phyloP scores from a whole-genome alignment of 139 green algal species.

The Tetradesmus obliquus region DNA sequence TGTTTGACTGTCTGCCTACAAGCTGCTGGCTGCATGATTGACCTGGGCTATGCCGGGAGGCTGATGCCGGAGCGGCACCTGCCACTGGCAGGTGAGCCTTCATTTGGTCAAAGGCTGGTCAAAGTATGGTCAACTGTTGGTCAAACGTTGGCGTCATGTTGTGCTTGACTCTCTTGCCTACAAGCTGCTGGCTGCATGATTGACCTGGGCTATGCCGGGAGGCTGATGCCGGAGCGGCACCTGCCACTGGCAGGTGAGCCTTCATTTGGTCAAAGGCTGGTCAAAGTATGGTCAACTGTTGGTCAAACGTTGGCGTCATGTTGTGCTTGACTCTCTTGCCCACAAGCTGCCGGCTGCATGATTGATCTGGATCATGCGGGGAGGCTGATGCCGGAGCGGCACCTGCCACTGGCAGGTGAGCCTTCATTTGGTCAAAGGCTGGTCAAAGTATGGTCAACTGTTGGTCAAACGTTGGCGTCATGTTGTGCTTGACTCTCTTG shows the following conservation, averaged over 20 bases:
- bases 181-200: conserved; percentile 58
- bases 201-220: conserved; percentile 45
- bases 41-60: conserved; percentile 46
- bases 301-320: too few relatives aligned
- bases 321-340: too few relatives aligned
- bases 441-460: too few relatives aligned
- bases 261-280: too few relatives aligned
- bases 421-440: neutral
- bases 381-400: conserved; percentile 54
- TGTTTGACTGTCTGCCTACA: too few relatives aligned
- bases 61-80: conserved; percentile 56
- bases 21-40: conserved; percentile 54
- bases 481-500: too few relatives aligned
- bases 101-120: too few relatives aligned
- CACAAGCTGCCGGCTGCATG: conserved; percentile 50
- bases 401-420: conserved; percentile 9
- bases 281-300: too few relatives aligned
- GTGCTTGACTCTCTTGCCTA: too few relatives aligned
- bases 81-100: conserved; percentile 1
- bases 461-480: too few relatives aligned
- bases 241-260: conserved; percentile 16
- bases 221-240: conserved; percentile 55
- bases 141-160: too few relatives aligned
- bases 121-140: too few relatives aligned
- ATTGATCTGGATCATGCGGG: conserved; percentile 56